These are phyloP conservation scores for Aspergillus piperis DNA, from an alignment of 2,329 filamentous ascomycete genomes.

Conservation along the genomic window DNA sequence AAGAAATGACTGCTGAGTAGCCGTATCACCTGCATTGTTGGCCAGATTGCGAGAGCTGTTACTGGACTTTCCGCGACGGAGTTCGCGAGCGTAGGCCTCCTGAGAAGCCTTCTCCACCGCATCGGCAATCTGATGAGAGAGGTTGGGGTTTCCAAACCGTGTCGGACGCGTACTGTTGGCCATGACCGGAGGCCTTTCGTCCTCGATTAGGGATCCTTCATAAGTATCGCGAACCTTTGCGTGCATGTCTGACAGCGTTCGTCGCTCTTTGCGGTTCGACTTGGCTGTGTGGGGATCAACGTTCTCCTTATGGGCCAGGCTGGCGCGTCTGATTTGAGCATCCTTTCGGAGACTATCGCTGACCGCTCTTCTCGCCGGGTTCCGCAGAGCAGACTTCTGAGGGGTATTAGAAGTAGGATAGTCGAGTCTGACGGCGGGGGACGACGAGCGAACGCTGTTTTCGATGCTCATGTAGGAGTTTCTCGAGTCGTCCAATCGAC, in stretches of 20 bases:
- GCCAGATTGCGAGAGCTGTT: conserved; percentile 26
- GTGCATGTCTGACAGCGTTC: conserved; percentile 59
- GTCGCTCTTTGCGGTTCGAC: conserved; percentile 38
- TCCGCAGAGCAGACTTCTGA: conserved; percentile 36
- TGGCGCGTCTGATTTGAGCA: conserved; percentile 43
- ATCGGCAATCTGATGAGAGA: conserved; percentile 43
- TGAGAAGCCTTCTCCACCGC: conserved; percentile 42
- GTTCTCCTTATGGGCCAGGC: conserved; percentile 45
- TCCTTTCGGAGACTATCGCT: conserved; percentile 45
- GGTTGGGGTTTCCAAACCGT: conserved; percentile 55
- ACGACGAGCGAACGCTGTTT: conserved; percentile 46
- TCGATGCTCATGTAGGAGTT: conserved; percentile 53
- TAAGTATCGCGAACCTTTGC: conserved; percentile 55
- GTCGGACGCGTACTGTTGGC: conserved; percentile 53
- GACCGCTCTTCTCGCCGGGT: conserved; percentile 30
- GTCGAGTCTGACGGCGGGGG: conserved; percentile 42
- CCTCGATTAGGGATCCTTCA: conserved; percentile 53
- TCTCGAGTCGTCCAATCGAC: conserved; percentile 51
- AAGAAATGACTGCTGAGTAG: conserved; percentile 61
- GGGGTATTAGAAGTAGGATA: conserved; percentile 39
- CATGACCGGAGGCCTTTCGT: conserved; percentile 51
- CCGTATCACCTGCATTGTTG: conserved; percentile 45
- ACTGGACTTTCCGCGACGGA: conserved; percentile 29
- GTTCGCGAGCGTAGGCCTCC: conserved; percentile 36
- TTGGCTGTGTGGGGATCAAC: conserved; percentile 41